Base-by-base conservation (phyloP, 768 basidiomycete species). In the Lepiota subincarnata region DNA sequence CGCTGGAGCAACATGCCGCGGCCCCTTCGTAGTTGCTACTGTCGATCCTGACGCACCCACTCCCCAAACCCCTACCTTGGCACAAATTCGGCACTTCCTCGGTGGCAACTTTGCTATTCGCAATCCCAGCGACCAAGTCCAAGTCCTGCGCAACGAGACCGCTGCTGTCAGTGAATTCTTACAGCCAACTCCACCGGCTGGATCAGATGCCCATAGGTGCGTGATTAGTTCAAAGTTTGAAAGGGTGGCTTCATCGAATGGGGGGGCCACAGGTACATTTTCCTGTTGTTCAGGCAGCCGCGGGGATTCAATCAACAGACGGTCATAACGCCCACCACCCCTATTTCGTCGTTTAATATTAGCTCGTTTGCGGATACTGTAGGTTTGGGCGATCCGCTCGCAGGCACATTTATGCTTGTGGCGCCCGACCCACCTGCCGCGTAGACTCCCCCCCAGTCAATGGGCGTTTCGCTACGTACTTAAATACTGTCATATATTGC, bases 41-140 rank as follows among this genome's bases (percentile, higher is more conserved):
- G 71, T 77, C 1, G 77, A 78, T 48, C 77, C 74, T 2, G 77
- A 79, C 59, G 75, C 73, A 11, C 76, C 76, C 13, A 75, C 74
- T 7, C 76, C 76, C 0, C 70, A 74, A 53, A 61, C 50, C 6
- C 74, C 73, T 4, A 73, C 69, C 1, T 45, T 10, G 10, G 64
- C 74, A 0, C 73, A 77, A 52, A 72, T 76, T 41, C 68, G 75
- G 4, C 77, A 78, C 55, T 77, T 75, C 66, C 65, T 78, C 0
- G 74, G 73, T 3, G 70, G 71, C 0, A 66, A 73, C 55, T 76
- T 72, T 58, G 22, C 57, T 18, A 19, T 44, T n/a, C 2, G 20
- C 0, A 37, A 28, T 1, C 34, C 55, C 1, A 7, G 14, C 4
- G 45, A 45, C 11, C 59, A 7, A 28, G 26, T 28, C 26, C 26